Base-by-base conservation (phyloP, 2,329 filamentous ascomycete species). In the Fusarium bulbicola region DNA sequence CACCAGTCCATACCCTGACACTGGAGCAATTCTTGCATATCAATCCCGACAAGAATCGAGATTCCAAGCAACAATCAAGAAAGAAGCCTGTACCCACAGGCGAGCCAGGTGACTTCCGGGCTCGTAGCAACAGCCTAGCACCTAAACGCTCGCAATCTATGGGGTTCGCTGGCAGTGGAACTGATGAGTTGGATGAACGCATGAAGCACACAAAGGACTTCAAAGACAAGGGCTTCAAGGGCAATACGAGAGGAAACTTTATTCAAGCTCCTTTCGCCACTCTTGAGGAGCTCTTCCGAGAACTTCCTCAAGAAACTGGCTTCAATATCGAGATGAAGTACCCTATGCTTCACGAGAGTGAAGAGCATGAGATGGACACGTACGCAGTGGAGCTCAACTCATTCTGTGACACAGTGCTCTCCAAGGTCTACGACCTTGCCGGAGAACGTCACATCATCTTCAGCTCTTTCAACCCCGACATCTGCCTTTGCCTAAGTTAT, bases 281-380 rank as follows among this genome's bases (percentile, higher is more conserved):
- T 0, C 86, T 99, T 9, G 95, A 98, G 81, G 94, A 98, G 70
- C 91, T 98, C 80, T 98, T 99, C 84, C 89, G 90, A 77, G 92
- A 95, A 79, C 85, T 99, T 1, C 94, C 95, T 0, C 89, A 92
- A 71, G 87, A 90, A 20, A 93, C 97, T 28, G 95, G 96, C 20
- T 99, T 99, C 88, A 98, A 99, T 82, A 97, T 99, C 76, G 96
- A 99, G 85, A 93, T 99, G 89, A 98, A 99, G 84, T 99, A 99
- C 80, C 96, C 96, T 10, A 98, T 98, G 95, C 89, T 99, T 46
- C 92, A 95, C 80, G 97, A 99, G 85, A 94, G 91, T 66, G 94
- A 98, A 81, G 93, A 97, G 81, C 93, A 98, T 74, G 94, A 97
- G 76, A 98, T 98, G 95, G 95, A 98, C 80, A 93, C 93, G 7